Percentiles rank a stretch among this genome's conserved stretches.
phyloP scores from a whole-genome alignment of 495 filamentous ascomycete genomes.

The Cercophora samala region DNA sequence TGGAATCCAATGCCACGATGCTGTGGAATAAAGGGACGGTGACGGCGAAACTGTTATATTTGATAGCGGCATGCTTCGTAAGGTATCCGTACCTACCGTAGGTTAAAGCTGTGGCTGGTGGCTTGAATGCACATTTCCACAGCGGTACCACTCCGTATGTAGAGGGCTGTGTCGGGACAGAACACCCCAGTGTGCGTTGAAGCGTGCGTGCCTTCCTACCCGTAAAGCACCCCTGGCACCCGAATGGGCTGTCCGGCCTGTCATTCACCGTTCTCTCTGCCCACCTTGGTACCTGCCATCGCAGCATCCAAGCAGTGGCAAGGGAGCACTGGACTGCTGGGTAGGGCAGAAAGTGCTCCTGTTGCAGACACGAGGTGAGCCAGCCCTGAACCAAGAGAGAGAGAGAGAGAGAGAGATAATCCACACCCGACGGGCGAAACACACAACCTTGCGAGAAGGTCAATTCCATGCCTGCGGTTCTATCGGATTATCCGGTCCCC shows the following conservation, averaged over 20 bases:
- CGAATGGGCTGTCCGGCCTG: constrained; percentile 7
- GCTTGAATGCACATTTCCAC: background rate
- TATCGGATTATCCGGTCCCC: constrained; percentile 7
- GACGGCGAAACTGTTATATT: background rate
- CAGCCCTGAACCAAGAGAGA: background rate
- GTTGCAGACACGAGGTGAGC: constrained; percentile 13
- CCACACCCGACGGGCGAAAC: constrained; percentile 8
- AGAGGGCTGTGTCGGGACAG: constrained; percentile 1
- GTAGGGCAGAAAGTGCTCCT: background rate
- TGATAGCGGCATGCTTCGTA: too few species aligned
- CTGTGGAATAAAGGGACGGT: background rate
- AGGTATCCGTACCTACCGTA: too few species aligned
- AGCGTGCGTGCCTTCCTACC: constrained; percentile 2
- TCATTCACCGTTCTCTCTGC: too few species aligned
- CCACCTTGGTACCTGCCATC: background rate
- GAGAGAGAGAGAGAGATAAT: constrained; percentile 1
- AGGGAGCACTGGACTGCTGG: background rate
- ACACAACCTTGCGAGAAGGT: constrained; percentile 5
- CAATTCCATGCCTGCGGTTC: constrained; percentile 11
- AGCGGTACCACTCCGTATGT: background rate
- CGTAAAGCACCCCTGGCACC: constrained; percentile 3
- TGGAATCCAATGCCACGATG: background rate
- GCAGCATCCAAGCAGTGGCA: background rate
- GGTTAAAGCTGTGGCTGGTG: background rate
- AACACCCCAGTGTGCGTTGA: background rate